A percentile compares a stretch with the other conserved stretches of the same genome.
phyloP scores from a whole-genome alignment of 2,329 filamentous ascomycete genomes.

The Sphaerulina populicola region DNA sequence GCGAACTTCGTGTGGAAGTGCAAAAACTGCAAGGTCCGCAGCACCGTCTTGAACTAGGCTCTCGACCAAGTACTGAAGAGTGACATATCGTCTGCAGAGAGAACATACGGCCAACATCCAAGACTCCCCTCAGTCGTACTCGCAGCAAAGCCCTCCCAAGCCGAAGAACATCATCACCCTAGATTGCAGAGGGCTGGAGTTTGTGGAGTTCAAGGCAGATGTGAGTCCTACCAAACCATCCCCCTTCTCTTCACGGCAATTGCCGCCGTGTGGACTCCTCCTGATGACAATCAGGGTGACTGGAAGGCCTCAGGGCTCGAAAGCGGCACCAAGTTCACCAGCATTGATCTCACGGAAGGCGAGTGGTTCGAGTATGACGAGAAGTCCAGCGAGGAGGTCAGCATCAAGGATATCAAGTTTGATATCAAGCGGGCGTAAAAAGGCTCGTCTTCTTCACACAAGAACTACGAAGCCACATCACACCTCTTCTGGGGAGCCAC shows the following conservation, averaged over 20 bases:
- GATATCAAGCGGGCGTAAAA: conserved; percentile 58
- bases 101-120: conserved; percentile 82
- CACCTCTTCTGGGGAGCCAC: no score
- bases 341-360: conserved; percentile 74
- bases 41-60: not conserved
- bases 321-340: conserved; percentile 70
- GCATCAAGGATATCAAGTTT: conserved; percentile 83
- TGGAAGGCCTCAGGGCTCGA: conserved; percentile 80
- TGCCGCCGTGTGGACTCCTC: not conserved
- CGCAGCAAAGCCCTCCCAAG: conserved; percentile 63
- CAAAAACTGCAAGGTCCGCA: conserved; percentile 82
- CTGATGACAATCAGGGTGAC: conserved; percentile 55
- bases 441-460: not conserved
- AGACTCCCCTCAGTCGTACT: conserved; percentile 62
- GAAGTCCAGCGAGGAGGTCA: conserved; percentile 83
- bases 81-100: conserved; percentile 44
- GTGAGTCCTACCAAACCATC: conserved; percentile 39
- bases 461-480: no score
- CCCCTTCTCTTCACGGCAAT: no score
- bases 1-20: conserved; percentile 99
- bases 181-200: conserved; percentile 89
- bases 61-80: not conserved
- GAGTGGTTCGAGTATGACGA: conserved; percentile 99
- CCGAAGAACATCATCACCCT: conserved; percentile 75
- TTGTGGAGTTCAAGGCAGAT: conserved; percentile 82